Evolutionary conservation across 2,329 filamentous ascomycete genomes (phyloP).

Genomic region (Cladosporium velox): DNA sequence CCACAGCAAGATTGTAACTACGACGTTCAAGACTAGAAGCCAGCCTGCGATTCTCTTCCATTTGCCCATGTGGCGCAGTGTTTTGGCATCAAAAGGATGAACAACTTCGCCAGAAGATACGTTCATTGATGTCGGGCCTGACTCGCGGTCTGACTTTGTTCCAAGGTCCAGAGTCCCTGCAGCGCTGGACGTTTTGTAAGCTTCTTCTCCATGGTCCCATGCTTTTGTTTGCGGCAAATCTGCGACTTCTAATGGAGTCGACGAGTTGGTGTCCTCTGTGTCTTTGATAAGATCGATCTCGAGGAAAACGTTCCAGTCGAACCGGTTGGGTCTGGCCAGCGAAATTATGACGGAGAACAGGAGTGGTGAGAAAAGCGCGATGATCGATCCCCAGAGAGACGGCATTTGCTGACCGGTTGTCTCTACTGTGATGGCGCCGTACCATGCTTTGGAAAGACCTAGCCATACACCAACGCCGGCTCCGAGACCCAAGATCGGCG

Average conservation of each 20-base stretch:
- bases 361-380: conserved; percentile 45
- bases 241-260: neutral
- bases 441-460: conserved; percentile 27
- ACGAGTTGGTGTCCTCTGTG: neutral
- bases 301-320: neutral
- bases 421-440: conserved; percentile 44
- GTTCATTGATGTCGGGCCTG: neutral
- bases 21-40: neutral
- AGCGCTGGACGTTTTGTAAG: neutral
- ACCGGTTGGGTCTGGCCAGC: too few species aligned
- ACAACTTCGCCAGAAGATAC: neutral
- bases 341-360: too few species aligned
- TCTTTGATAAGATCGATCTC: neutral
- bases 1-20: neutral
- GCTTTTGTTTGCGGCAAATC: neutral
- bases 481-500: too few species aligned
- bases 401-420: conserved; percentile 46
- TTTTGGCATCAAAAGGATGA: neutral
- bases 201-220: neutral
- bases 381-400: conserved; percentile 48
- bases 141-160: neutral
- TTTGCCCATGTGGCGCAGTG: neutral
- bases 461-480: too few species aligned
- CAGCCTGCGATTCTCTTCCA: neutral
- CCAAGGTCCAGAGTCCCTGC: neutral